phyloP scores from a whole-genome alignment of 345 rosid species.

The Gynandropsis gynandra region DNA sequence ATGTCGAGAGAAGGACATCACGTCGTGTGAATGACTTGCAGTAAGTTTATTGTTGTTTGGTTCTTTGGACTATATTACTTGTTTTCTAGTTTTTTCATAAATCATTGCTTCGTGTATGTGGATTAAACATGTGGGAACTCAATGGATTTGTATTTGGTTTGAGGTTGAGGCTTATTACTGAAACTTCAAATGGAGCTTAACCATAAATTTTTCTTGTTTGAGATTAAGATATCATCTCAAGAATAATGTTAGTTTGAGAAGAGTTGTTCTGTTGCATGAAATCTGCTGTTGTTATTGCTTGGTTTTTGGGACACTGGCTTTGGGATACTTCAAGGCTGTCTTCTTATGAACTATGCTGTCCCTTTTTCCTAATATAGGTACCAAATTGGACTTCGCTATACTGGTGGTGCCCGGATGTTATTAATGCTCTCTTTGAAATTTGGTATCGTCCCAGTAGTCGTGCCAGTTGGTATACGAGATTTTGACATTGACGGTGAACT shows the following conservation, averaged over 20 bases:
- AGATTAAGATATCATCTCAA: background rate
- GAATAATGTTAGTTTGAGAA: background rate
- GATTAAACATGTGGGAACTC: background rate
- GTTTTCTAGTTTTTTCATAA: background rate
- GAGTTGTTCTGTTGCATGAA: background rate
- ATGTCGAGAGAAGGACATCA: slow-evolving; percentile 91
- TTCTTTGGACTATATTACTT: slow-evolving; percentile 5
- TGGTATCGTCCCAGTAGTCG: slow-evolving; percentile 68
- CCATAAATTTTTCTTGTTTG: background rate
- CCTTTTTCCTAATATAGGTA: slow-evolving; percentile 44
- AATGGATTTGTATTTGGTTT: background rate
- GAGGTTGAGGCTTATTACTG: background rate
- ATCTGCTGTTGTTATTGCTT: background rate
- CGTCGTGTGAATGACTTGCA: slow-evolving; percentile 91
- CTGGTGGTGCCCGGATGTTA: slow-evolving; percentile 95
- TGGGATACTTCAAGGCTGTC: slow-evolving; percentile 2
- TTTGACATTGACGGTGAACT: slow-evolving; percentile 98
- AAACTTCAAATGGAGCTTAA: slow-evolving; percentile 6
- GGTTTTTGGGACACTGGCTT: slow-evolving; percentile 5
- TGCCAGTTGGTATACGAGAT: slow-evolving; percentile 91
- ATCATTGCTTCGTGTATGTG: background rate
- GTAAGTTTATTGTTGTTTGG: slow-evolving; percentile 38
- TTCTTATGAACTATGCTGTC: slow-evolving; percentile 18
- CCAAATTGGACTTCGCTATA: slow-evolving; percentile 91
- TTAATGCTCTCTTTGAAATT: slow-evolving; percentile 82